Base-by-base conservation (phyloP, 1,139 yeast species). In the Taiozyma sp. region DNA sequence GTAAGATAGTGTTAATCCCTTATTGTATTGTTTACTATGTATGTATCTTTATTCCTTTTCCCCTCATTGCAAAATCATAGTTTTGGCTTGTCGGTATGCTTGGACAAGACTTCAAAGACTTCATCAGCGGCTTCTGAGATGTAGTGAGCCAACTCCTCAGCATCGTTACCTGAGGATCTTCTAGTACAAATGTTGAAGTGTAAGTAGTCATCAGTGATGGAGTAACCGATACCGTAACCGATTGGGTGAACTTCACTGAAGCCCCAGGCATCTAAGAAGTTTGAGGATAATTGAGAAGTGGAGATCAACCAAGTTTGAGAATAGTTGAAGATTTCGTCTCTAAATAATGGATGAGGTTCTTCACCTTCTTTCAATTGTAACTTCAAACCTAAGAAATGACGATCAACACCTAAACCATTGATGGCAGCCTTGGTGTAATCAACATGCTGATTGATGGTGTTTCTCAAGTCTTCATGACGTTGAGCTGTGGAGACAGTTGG, bases 191-290 rank as follows among this genome's bases (percentile, higher is more conserved):
- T 83, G 70, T 92, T 95, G 63, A 93, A 83, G 66, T 91, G 95
- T 61, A 91, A 67, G 83, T 90, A 86, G 63, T 91, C 88, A 56
- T 81, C 81, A 74, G 89, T 91, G 65, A 92, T 79, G 88, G 91
- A 89, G 74, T 93, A 93, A 24, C 97, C 98, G 58, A 89, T 78
- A 8, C 98, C 99, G 64, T 87, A 85, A 14, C 99, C 99, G 56
- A 87, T 89, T 66, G 93, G 97, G 62, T 87, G 84, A 51, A 93
- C 98, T 69, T 95, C 96, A 27, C 97, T 84, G 91, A 92, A 93
- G 48, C 99, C 99, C 80, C 93, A 93, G 50, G 96, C 93, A 68
- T 90, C 91, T 73, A 90, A 89, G 70, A 75, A 77, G 67, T 90
- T 96, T 12, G 96, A 86, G 14, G 96, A 88, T 60, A 93, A 77